Evolutionary conservation across 352 stramenopile species (phyloP).

Genomic region (Peronospora tabacina): DNA sequence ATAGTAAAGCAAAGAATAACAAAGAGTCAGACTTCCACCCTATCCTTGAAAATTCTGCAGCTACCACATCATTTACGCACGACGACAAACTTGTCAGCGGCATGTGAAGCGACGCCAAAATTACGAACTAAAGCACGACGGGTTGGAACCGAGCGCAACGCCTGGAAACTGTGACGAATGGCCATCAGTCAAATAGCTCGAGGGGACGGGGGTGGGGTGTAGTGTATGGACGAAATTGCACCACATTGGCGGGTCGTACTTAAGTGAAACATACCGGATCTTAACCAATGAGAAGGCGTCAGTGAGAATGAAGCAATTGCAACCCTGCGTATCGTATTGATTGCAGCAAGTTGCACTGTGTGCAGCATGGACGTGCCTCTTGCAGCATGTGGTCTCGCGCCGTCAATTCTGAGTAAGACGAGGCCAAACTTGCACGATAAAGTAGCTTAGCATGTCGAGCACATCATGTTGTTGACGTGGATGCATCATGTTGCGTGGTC

Average conservation of each 20-base stretch:
- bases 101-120: slow-evolving; percentile 48
- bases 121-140: slow-evolving; percentile 31
- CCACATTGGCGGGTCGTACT: slow-evolving; percentile 17
- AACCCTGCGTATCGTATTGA: neutral
- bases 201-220: slow-evolving; percentile 33
- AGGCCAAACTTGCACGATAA: neutral
- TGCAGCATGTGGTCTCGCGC: slow-evolving; percentile 47
- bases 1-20: neutral
- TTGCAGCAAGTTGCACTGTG: slow-evolving; percentile 13
- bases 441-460: neutral
- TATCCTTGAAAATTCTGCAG: too few relatives aligned
- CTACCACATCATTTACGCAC: slow-evolving; percentile 23
- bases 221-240: slow-evolving; percentile 26
- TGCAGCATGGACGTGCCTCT: slow-evolving; percentile 35
- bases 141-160: slow-evolving; percentile 34
- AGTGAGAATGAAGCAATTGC: slow-evolving; percentile 1
- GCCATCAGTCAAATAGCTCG: slow-evolving; percentile 31
- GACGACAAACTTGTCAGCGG: slow-evolving; percentile 73
- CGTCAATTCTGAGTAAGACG: slow-evolving; percentile 42
- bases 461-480: neutral
- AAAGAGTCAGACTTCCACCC: neutral
- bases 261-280: slow-evolving; percentile 29
- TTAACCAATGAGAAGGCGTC: neutral
- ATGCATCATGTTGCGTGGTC: neutral
- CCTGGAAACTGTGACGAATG: slow-evolving; percentile 52